Evolutionary conservation across 306 rosid species (phyloP).

Genomic region (Arachis stenosperma): DNA sequence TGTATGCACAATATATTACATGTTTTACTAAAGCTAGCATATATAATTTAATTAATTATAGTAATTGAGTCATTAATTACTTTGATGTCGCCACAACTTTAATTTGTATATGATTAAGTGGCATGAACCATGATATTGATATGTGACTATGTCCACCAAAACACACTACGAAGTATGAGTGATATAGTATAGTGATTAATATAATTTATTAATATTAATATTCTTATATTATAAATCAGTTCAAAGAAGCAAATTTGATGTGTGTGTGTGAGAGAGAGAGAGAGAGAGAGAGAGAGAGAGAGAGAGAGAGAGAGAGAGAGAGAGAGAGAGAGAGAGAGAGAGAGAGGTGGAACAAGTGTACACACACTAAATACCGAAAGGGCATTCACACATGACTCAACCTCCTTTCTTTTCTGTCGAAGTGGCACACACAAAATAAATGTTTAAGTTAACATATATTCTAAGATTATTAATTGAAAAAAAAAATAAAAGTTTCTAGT

Average conservation of each 20-base stretch:
- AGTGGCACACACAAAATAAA: too few species aligned
- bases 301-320: too few species aligned
- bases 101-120: background rate
- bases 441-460: too few species aligned
- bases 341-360: background rate
- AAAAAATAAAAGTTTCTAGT: too few species aligned
- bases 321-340: too few species aligned
- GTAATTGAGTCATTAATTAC: background rate
- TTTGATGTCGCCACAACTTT: constrained; percentile 8
- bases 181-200: background rate
- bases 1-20: too few species aligned
- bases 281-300: too few species aligned
- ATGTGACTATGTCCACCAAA: constrained; percentile 29
- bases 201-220: background rate
- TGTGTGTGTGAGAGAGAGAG: too few species aligned
- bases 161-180: constrained; percentile 6
- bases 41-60: too few species aligned
- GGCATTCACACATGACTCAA: background rate
- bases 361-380: constrained; percentile 3
- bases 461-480: too few species aligned
- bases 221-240: background rate
- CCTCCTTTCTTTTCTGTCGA: too few species aligned
- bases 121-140: constrained; percentile 4
- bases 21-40: too few species aligned
- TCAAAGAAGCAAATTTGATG: background rate